Conservation (phyloP, 2,329 filamentous ascomycete species). For the Microdochium nivale region DNA sequence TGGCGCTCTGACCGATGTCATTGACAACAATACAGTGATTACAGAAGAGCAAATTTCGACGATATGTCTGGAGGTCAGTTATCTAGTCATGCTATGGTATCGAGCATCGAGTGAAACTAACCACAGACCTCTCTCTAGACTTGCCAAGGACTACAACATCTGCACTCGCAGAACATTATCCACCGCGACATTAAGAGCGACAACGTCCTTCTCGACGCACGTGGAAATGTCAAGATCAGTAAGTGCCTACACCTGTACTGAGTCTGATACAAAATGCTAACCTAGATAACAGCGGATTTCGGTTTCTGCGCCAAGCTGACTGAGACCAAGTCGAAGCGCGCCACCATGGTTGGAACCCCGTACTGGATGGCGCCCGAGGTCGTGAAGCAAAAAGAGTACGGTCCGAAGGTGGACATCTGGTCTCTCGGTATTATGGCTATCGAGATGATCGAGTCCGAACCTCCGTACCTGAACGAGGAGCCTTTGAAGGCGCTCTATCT, state of each 20-base stretch:
- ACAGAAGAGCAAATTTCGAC: constrained; percentile 96
- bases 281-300: constrained; percentile 69
- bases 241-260: constrained; percentile 29
- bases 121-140: constrained; percentile 52
- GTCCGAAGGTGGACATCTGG: constrained; percentile 98
- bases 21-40: constrained; percentile 93
- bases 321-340: constrained; percentile 91
- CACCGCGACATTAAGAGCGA: constrained; percentile 99
- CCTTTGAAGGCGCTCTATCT: constrained; percentile 94
- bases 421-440: constrained; percentile 99
- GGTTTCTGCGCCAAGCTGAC: constrained; percentile 98
- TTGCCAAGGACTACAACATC: constrained; percentile 86
- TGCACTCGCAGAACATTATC: constrained; percentile 94
- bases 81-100: not conserved
- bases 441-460: constrained; percentile 98
- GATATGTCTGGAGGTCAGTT: constrained; percentile 83
- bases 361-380: constrained; percentile 99
- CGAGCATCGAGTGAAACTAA: constrained; percentile 1
- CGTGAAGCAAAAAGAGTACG: constrained; percentile 98
- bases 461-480: constrained; percentile 95
- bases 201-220: constrained; percentile 89
- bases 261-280: constrained; percentile 19
- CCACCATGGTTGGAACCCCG: constrained; percentile 97
- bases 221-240: constrained; percentile 97
- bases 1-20: constrained; percentile 93